Percentiles rank a stretch among this genome's conserved stretches.
These are phyloP conservation scores for Alternaria sp. DNA, from an alignment of 2,329 filamentous ascomycete genomes.

Conservation along the genomic window DNA sequence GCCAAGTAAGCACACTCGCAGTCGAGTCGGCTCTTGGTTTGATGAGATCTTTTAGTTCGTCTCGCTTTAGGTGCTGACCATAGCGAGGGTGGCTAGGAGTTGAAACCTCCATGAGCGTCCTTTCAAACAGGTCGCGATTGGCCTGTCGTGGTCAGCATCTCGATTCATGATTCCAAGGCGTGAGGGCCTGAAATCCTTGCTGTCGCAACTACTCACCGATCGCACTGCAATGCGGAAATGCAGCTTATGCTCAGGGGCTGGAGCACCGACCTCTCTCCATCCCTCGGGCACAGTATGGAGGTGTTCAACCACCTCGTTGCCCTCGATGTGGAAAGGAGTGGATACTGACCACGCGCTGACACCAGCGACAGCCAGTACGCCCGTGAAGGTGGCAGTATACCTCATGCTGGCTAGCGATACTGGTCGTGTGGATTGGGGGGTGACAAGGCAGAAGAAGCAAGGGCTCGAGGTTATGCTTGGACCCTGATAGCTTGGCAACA, in stretches of 20 bases:
- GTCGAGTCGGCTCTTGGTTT: conserved; percentile 61
- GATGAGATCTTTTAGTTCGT: conserved; percentile 65
- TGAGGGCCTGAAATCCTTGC: background rate
- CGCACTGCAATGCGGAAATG: conserved; percentile 52
- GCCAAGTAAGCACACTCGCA: conserved; percentile 64
- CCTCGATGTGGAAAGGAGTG: conserved; percentile 35
- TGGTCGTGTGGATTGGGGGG: conserved; percentile 2
- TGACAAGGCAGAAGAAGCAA: background rate
- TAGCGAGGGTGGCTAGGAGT: conserved; percentile 68
- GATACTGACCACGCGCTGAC: conserved; percentile 33
- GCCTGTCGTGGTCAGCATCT: conserved; percentile 53
- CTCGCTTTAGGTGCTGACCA: conserved; percentile 69
- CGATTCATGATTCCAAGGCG: background rate
- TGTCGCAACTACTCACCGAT: conserved; percentile 40
- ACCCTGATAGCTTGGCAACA: conserved; percentile 1
- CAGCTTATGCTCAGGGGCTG: conserved; percentile 42
- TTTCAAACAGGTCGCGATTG: conserved; percentile 63
- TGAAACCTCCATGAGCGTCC: conserved; percentile 68
- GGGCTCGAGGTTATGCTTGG: background rate
- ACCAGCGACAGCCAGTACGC: conserved; percentile 44
- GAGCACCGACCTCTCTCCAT: conserved; percentile 48
- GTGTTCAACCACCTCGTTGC: conserved; percentile 42
- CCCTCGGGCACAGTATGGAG: conserved; percentile 46
- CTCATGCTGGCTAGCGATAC: conserved; percentile 34
- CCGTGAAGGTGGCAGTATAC: conserved; percentile 40